Base-by-base conservation (phyloP, 345 rosid genomes). In the Melastoma malabathricum region DNA sequence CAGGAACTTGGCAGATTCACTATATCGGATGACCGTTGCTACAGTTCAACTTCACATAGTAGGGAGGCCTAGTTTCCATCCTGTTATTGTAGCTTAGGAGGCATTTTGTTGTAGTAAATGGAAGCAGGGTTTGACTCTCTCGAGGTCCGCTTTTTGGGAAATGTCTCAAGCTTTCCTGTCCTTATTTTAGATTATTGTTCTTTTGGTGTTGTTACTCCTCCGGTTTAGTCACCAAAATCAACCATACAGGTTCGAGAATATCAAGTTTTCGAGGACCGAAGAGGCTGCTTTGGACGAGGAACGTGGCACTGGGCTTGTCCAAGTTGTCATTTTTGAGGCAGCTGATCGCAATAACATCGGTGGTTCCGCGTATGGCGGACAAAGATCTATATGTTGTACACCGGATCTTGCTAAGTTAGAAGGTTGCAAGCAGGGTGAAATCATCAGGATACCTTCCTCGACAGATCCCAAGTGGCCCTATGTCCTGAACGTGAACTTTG, bases 341-440 rank as follows among this genome's bases (percentile, higher is more conserved):
- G 88, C 92, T 38, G 95, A 92, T 70, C 80, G 97, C 14, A 80
- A 92, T 70, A 76, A 71, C 57, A 92, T 92, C 43, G 98, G 98
- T 46, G 98, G 98, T 64, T 92, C 98, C 46, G 98, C 97, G 50
- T 92, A 87, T 64, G 98, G 98, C 8, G 97, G 98, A 38, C 98
- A 92, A 55, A 81, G 98, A 67, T 88, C 96, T 5, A 84, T 92
- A 47, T 92, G 98, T 53, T 92, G 98, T 74, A 84, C 97, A 8
- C 75, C 95, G 49, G 98, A 87, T 75, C 97, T 92, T 57, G 82
- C 98, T 48, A 87, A 88, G 80, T 68, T 87, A 25, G 94, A 85
- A 73, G 95, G 96, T 12, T 92, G 98, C 73, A 83, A 79, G 68
- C 94, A 87, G 62, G 95, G 97, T 41, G 86, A 87, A 71, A 81